Evolutionary conservation across 1,139 yeast genomes (phyloP).

Genomic region (Kurtzmaniella quercitrusa): DNA sequence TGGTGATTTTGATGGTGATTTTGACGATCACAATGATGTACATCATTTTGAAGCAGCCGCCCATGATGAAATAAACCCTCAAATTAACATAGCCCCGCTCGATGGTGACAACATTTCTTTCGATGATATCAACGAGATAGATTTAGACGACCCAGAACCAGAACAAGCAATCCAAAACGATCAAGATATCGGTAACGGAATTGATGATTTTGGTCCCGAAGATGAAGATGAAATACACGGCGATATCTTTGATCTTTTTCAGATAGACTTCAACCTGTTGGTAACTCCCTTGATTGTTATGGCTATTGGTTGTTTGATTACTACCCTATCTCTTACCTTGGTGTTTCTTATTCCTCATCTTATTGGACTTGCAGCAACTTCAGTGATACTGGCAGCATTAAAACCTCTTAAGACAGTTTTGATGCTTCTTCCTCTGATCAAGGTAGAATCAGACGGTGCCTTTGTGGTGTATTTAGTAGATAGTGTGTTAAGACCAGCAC

Average conservation of each 20-base stretch:
- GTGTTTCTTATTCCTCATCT: conserved; percentile 55
- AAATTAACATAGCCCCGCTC: background rate
- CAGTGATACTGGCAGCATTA: conserved; percentile 6
- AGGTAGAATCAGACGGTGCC: conserved; percentile 4
- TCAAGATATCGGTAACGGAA: background rate
- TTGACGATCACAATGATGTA: background rate
- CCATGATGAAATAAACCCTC: no score
- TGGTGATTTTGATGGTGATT: background rate
- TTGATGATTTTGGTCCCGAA: conserved; percentile 10
- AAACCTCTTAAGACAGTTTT: conserved; percentile 8
- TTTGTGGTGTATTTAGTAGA: conserved; percentile 4
- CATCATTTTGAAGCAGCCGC: background rate
- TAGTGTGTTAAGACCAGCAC: conserved; percentile 10
- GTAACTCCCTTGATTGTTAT: conserved; percentile 34
- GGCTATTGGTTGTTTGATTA: conserved; percentile 37
- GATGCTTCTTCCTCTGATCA: background rate
- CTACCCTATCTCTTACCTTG: conserved; percentile 38
- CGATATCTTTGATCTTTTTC: conserved; percentile 33
- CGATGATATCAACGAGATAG: conserved; percentile 2
- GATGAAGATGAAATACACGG: conserved; percentile 17
- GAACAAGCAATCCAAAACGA: background rate
- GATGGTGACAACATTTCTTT: background rate
- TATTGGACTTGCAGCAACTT: conserved; percentile 35
- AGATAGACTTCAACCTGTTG: conserved; percentile 27
- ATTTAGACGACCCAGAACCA: background rate